Base-by-base conservation (phyloP, 1,139 yeast species). In the Hansenula lynferdii region DNA sequence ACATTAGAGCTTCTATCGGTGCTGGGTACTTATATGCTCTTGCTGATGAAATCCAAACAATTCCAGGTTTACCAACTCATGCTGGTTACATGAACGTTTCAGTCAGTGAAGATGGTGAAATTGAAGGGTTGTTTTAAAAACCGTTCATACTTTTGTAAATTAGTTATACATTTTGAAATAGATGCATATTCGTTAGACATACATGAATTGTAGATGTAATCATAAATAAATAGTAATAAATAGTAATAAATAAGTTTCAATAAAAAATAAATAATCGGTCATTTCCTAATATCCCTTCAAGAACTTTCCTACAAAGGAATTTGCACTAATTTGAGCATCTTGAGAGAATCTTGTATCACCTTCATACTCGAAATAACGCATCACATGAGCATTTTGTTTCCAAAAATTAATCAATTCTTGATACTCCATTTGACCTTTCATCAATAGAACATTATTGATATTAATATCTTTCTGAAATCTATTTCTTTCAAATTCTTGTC, bases 371-470 rank as follows among this genome's bases (percentile, higher is more conserved):
- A 85, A 85, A 67, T 80, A 85, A 65, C 83, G 79, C 77, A 84
- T 70, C 29, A 86, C 89, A 63, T 86, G 95, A 52, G 92, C 77
- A 57, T 78, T 82, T 67, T 86, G 95, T 63, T 86, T 86, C 96
- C 96, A 86, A 69, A 85, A 86, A 66, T 86, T 86, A 54, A 83
- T 72, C 57, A 85, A 74, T 60, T 86, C 96, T 60, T 86, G 96
- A 62, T 80, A 86, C 63, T 86, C 96, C 92, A 85, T 85, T 56
- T 85, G 92, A 8, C 94, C 95, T 67, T 84, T 83, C 69, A 84
- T 79, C 52, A 79, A 76, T 42, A 85, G 69, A 15, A 84, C 72
- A 61, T 85, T 86, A 49, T 74, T 68, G 31, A 83, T 77, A 24
- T 77, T 77, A 46, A 81, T 61, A 57, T 83, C 87, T 43, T 67